These are phyloP conservation scores for Kodamaea ohmeri DNA, from an alignment of 1,139 yeast genomes.

Conservation along the genomic window DNA sequence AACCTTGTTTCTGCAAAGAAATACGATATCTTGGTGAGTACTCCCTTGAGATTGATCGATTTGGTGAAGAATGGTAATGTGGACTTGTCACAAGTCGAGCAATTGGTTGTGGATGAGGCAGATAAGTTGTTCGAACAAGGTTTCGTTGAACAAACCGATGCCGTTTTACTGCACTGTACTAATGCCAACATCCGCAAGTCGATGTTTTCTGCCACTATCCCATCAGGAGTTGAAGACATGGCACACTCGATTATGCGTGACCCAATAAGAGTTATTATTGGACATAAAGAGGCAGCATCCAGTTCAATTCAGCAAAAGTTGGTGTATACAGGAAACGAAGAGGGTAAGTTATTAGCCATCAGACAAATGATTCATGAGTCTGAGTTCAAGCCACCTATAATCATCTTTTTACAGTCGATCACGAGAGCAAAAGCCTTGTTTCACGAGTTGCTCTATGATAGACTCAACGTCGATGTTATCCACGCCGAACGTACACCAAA, in stretches of 20 bases:
- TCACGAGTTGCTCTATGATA: slow-evolving; percentile 88
- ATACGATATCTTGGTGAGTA: slow-evolving; percentile 78
- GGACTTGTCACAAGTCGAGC: slow-evolving; percentile 64
- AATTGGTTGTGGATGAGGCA: slow-evolving; percentile 89
- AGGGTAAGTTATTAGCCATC: slow-evolving; percentile 88
- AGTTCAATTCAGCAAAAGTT: slow-evolving; percentile 78
- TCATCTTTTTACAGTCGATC: slow-evolving; percentile 88
- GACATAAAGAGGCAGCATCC: slow-evolving; percentile 93
- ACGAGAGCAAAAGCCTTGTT: slow-evolving; percentile 92
- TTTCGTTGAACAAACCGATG: slow-evolving; percentile 89
- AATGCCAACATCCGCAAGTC: slow-evolving; percentile 57
- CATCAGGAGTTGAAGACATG: slow-evolving; percentile 87
- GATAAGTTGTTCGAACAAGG: slow-evolving; percentile 90
- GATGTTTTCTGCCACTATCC: slow-evolving; percentile 93
- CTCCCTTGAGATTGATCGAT: slow-evolving; percentile 87
- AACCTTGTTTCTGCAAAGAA: slow-evolving; percentile 55
- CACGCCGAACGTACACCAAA: slow-evolving; percentile 92
- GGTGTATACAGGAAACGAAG: slow-evolving; percentile 88
- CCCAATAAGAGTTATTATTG: slow-evolving; percentile 84
- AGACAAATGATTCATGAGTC: slow-evolving; percentile 85
- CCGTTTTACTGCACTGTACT: slow-evolving; percentile 68
- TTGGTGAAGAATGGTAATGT: slow-evolving; percentile 59
- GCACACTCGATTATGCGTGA: slow-evolving; percentile 82
- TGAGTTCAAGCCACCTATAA: slow-evolving; percentile 87
- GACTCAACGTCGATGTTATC: slow-evolving; percentile 88